Conservation (phyloP, 2,329 filamentous ascomycete species). For the Pseudopyrenochaeta lycopersici region DNA sequence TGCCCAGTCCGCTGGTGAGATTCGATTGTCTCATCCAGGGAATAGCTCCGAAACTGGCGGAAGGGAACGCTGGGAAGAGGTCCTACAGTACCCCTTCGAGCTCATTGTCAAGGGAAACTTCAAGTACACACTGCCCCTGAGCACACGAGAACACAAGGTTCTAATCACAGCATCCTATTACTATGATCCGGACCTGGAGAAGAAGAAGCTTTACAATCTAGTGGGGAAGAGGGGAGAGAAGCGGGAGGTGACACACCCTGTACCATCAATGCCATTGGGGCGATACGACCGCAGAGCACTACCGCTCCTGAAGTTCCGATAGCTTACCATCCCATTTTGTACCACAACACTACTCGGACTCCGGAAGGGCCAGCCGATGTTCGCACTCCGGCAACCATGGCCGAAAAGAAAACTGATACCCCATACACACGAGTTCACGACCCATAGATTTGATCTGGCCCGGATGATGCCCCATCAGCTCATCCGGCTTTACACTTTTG, state of each 20-base stretch:
- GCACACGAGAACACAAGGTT: conserved; percentile 63
- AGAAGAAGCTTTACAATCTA: conserved; percentile 37
- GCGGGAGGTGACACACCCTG: conserved; percentile 14
- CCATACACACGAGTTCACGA: conserved; percentile 48
- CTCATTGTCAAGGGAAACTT: conserved; percentile 90
- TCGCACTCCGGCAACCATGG: conserved; percentile 23
- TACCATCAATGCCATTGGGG: conserved; percentile 35
- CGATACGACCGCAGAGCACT: conserved; percentile 40
- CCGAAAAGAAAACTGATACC: conserved; percentile 46
- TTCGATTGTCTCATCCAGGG: conserved; percentile 82
- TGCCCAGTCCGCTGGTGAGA: conserved; percentile 80
- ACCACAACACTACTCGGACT: conserved; percentile 26
- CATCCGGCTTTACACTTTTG: conserved; percentile 8
- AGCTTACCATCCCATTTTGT: conserved; percentile 25
- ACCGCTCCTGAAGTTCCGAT: conserved; percentile 19
- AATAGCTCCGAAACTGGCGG: conserved; percentile 87
- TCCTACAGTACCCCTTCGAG: conserved; percentile 91
- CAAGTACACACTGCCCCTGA: conserved; percentile 76
- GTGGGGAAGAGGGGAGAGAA: conserved; percentile 13
- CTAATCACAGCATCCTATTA: conserved; percentile 53
- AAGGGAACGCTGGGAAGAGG: conserved; percentile 86
- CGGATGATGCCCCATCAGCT: conserved; percentile 13
- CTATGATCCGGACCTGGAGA: conserved; percentile 48
- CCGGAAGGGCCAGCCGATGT: conserved; percentile 14
- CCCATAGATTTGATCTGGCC: conserved; percentile 39